Evolutionary conservation across 176 grass and related monocot species (phyloP).

Genomic region (Cenchrus purpureus): DNA sequence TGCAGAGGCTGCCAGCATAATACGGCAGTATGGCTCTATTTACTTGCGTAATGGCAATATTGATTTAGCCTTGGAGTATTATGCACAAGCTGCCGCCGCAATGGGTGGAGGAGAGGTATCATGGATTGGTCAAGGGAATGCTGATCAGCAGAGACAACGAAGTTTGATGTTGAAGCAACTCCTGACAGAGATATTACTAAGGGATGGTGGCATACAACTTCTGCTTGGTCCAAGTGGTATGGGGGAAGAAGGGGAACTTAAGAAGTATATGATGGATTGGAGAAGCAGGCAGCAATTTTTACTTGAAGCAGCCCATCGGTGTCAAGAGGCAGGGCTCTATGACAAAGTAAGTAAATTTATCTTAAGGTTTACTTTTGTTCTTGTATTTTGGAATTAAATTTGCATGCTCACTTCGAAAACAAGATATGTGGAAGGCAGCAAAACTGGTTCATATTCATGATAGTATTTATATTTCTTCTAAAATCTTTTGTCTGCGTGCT

Average conservation of each 20-base stretch:
- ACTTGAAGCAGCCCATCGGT: slow-evolving; percentile 83
- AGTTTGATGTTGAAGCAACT: slow-evolving; percentile 92
- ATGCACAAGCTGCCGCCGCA: slow-evolving; percentile 85
- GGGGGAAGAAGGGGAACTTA: slow-evolving; percentile 89
- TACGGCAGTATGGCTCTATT: slow-evolving; percentile 87
- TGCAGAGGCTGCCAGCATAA: slow-evolving; percentile 81
- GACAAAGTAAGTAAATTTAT: slow-evolving; percentile 71
- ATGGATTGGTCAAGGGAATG: slow-evolving; percentile 64
- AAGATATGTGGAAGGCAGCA: slow-evolving; percentile 1
- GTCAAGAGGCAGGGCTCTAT: slow-evolving; percentile 89
- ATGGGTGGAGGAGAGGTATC: slow-evolving; percentile 90
- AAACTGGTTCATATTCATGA: not conserved
- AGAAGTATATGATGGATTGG: slow-evolving; percentile 90
- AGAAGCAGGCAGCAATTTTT: slow-evolving; percentile 79
- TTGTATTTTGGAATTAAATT: slow-evolving; percentile 14
- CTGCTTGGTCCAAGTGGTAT: slow-evolving; percentile 90
- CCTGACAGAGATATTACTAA: slow-evolving; percentile 87
- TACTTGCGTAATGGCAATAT: slow-evolving; percentile 84
- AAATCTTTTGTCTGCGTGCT: not conserved
- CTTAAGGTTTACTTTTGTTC: not conserved
- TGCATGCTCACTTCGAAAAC: slow-evolving; percentile 24
- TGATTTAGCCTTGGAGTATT: slow-evolving; percentile 89
- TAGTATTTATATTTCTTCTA: slow-evolving; percentile 34
- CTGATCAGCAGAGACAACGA: slow-evolving; percentile 81
- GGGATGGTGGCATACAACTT: slow-evolving; percentile 82